Conservation (phyloP, 1,284 basidiomycete species). For the Takashimella tepidaria region DNA sequence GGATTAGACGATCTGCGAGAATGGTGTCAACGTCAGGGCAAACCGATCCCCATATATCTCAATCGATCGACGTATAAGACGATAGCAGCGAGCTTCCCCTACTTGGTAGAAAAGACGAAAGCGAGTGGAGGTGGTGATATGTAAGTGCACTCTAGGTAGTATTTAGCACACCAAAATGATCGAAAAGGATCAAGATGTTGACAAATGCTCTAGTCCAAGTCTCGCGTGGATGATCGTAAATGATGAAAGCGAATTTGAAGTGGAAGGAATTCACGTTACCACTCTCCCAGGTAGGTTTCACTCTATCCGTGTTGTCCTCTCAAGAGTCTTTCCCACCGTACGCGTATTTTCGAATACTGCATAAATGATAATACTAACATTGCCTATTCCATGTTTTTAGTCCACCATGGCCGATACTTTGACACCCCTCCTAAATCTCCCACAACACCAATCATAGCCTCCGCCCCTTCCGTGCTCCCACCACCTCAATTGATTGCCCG, state of each 20-base stretch:
- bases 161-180: neutral
- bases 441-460: neutral
- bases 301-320: too few species aligned
- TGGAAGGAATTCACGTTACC: constrained; percentile 36
- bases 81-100: constrained; percentile 43
- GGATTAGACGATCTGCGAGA: constrained; percentile 41
- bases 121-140: constrained; percentile 50
- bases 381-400: too few species aligned
- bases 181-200: neutral
- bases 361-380: too few species aligned
- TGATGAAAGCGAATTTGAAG: constrained; percentile 34
- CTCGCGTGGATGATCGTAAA: constrained; percentile 38
- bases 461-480: neutral
- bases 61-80: constrained; percentile 38
- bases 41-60: constrained; percentile 39
- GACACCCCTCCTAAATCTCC: constrained; percentile 4
- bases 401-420: constrained; percentile 25
- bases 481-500: neutral
- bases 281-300: constrained; percentile 26
- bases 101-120: constrained; percentile 45
- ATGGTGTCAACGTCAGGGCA: constrained; percentile 42
- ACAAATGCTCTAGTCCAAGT: constrained; percentile 32
- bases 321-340: neutral
- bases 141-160: constrained; percentile 14
- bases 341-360: neutral